phyloP scores from a whole-genome alignment of 176 grass and related monocot genomes.

The maize (Zea mays) region DNA sequence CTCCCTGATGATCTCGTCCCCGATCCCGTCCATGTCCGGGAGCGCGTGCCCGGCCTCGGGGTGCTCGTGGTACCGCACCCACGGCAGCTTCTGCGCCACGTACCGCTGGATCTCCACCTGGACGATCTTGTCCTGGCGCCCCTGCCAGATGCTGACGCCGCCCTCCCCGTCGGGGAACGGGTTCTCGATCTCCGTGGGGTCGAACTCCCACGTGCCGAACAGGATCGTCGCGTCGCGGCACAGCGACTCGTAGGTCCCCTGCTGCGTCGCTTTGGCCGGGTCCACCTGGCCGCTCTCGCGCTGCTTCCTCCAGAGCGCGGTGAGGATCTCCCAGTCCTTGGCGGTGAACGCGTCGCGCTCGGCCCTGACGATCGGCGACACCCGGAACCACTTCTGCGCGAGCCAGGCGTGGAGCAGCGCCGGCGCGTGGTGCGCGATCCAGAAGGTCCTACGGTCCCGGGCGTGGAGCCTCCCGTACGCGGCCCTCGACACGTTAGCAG shows the following conservation, averaged over 20 bases:
- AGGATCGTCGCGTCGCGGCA: constrained; percentile 53
- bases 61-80: constrained; percentile 63
- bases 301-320: constrained; percentile 5
- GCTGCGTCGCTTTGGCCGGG: constrained; percentile 37
- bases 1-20: constrained; percentile 42
- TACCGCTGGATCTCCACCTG: constrained; percentile 61
- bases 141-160: constrained; percentile 69
- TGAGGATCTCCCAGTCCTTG: constrained; percentile 47
- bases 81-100: constrained; percentile 56
- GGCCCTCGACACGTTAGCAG: constrained; percentile 27
- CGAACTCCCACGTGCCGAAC: constrained; percentile 67
- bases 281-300: background rate
- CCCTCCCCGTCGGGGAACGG: constrained; percentile 63
- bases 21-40: constrained; percentile 8
- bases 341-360: constrained; percentile 38
- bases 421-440: constrained; percentile 61
- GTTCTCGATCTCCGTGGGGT: constrained; percentile 47
- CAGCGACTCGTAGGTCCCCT: constrained; percentile 57
- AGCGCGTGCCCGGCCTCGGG: constrained; percentile 53
- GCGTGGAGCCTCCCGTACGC: constrained; percentile 41
- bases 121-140: constrained; percentile 47
- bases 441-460: constrained; percentile 40
- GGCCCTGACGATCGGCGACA: constrained; percentile 25
- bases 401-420: constrained; percentile 57
- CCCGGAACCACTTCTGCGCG: constrained; percentile 51